A percentile compares a stretch with the other conserved stretches of the same genome.
Evolutionary conservation across 805 yeast species (phyloP).

Genomic region (Sugiyamaella valdiviana): DNA sequence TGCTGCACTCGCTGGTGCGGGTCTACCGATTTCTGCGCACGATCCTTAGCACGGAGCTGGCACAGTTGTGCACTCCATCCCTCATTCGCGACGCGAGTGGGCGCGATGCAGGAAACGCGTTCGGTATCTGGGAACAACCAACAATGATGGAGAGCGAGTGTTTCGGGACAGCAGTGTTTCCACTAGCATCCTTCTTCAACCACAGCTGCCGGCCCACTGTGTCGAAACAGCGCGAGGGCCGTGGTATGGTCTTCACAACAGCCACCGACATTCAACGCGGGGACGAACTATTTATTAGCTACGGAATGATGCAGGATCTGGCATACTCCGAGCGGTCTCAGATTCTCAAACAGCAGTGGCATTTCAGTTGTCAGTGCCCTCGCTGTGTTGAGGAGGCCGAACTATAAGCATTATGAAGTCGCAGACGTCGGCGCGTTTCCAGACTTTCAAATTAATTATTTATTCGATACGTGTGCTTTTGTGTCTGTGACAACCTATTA

Average conservation of each 20-base stretch:
- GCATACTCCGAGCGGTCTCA: slow-evolving; percentile 37
- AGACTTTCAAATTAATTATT: no score
- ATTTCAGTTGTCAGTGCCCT: slow-evolving; percentile 49
- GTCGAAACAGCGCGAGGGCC: slow-evolving; percentile 38
- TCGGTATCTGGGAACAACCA: slow-evolving; percentile 57
- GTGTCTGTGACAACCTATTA: no score
- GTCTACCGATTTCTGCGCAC: slow-evolving; percentile 45
- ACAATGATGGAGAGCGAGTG: slow-evolving; percentile 39
- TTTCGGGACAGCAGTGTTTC: slow-evolving; percentile 54
- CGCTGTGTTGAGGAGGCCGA: slow-evolving; percentile 35
- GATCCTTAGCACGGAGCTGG: slow-evolving; percentile 30
- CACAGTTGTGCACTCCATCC: slow-evolving; percentile 36
- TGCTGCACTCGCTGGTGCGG: slow-evolving; percentile 42
- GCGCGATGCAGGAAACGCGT: slow-evolving; percentile 58
- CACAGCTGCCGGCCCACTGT: slow-evolving; percentile 59
- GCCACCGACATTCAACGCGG: slow-evolving; percentile 36
- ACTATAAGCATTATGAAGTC: no score
- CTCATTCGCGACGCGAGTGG: slow-evolving; percentile 47
- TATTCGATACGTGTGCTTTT: no score
- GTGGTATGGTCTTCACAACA: slow-evolving; percentile 41
- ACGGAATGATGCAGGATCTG: slow-evolving; percentile 47
- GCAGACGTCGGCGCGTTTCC: neutral
- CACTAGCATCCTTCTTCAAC: slow-evolving; percentile 61
- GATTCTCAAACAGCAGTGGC: slow-evolving; percentile 48
- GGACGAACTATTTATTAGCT: slow-evolving; percentile 54